Evolutionary conservation across 2,329 filamentous ascomycete species (phyloP).

Genomic region (Pochonia chlamydosporia): DNA sequence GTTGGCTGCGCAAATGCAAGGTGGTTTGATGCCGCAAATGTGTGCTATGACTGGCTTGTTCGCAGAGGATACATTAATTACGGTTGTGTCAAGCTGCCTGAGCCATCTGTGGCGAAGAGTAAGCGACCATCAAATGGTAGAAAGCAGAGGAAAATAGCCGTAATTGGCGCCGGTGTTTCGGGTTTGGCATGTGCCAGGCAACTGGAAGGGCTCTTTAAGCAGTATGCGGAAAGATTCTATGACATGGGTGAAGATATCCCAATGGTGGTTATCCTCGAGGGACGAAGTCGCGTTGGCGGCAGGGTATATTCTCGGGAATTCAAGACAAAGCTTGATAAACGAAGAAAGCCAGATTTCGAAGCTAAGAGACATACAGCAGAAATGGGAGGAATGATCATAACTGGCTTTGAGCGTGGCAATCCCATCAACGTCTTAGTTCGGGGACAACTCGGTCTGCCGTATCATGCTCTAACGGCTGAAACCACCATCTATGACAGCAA

Average conservation of each 20-base stretch:
- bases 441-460: constrained; percentile 81
- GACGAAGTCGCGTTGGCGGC: constrained; percentile 79
- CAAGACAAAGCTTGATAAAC: constrained; percentile 49
- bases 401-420: constrained; percentile 92
- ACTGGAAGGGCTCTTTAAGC: constrained; percentile 76
- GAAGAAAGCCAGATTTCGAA: constrained; percentile 47
- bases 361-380: constrained; percentile 73
- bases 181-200: constrained; percentile 90
- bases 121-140: constrained; percentile 27
- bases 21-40: constrained; percentile 82
- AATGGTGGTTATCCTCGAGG: constrained; percentile 77
- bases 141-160: constrained; percentile 67
- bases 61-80: constrained; percentile 95
- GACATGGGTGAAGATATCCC: constrained; percentile 63
- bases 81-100: constrained; percentile 68
- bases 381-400: constrained; percentile 97
- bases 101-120: constrained; percentile 36
- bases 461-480: constrained; percentile 71
- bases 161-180: constrained; percentile 92
- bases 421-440: constrained; percentile 87
- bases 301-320: constrained; percentile 81
- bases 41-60: constrained; percentile 89
- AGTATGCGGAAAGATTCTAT: constrained; percentile 65
- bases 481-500: constrained; percentile 87
- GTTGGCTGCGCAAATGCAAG: constrained; percentile 82